These are phyloP conservation scores for Trichosporon coremiiforme DNA, from an alignment of 1,284 basidiomycete genomes.

Conservation along the genomic window DNA sequence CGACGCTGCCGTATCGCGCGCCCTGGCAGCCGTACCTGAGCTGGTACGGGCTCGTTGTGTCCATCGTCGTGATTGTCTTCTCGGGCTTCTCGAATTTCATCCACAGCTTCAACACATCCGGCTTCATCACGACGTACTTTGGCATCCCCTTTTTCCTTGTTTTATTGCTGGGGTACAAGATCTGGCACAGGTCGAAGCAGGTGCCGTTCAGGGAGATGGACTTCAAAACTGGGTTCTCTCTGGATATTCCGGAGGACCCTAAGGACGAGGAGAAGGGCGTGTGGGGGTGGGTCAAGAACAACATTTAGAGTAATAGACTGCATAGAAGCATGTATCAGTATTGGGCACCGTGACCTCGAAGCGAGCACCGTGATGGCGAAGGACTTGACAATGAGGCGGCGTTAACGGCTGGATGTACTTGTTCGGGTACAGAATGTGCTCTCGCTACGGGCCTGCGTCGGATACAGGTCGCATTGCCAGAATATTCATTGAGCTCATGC, in stretches of 20 bases:
- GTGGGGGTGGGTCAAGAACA: constrained; percentile 35
- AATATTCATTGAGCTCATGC: too few species aligned
- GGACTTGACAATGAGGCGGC: too few species aligned
- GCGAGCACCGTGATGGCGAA: too few species aligned
- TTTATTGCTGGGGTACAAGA: constrained; percentile 31
- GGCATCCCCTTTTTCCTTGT: constrained; percentile 37
- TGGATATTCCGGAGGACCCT: constrained; percentile 44
- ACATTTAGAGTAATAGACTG: constrained; percentile 11
- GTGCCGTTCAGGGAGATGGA: constrained; percentile 27
- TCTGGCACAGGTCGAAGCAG: constrained; percentile 16
- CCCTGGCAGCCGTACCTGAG: constrained; percentile 48
- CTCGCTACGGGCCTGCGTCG: too few species aligned
- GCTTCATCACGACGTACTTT: constrained; percentile 41
- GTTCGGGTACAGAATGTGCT: too few species aligned
- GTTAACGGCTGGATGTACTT: too few species aligned
- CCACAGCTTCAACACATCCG: constrained; percentile 43
- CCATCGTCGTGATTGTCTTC: constrained; percentile 38
- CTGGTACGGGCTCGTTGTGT: constrained; percentile 35
- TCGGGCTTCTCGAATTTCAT: constrained; percentile 39
- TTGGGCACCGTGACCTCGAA: neutral
- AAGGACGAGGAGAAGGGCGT: constrained; percentile 34
- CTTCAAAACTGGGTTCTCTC: constrained; percentile 44
- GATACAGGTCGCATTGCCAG: too few species aligned
- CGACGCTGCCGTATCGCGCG: constrained; percentile 67
- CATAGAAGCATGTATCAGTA: neutral